Evolutionary conservation across 768 basidiomycete genomes (phyloP).

Genomic region (Amanita muscaria): DNA sequence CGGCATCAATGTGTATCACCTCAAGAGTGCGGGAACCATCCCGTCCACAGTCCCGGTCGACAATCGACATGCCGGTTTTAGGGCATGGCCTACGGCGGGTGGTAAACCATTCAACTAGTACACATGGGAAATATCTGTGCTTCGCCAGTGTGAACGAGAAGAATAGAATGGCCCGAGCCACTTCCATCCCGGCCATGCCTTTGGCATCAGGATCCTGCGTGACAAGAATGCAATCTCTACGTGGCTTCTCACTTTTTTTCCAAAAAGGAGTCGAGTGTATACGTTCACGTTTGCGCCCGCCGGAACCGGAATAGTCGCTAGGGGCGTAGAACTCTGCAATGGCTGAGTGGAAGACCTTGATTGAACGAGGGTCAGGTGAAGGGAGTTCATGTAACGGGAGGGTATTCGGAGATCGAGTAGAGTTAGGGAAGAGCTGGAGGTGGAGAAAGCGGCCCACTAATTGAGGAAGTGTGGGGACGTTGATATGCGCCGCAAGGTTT

Average conservation of each 20-base stretch:
- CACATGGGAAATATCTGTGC: constrained; percentile 17
- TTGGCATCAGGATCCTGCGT: constrained; percentile 6
- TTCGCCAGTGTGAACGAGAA: constrained; percentile 19
- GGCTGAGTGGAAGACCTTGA: background rate
- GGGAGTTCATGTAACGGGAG: constrained; percentile 9
- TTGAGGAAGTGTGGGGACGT: background rate
- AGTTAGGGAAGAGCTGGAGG: constrained; percentile 13
- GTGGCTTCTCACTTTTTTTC: constrained; percentile 8
- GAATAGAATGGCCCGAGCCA: constrained; percentile 16
- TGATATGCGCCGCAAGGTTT: constrained; percentile 7
- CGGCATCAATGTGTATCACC: too few species aligned
- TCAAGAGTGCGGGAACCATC: too few species aligned
- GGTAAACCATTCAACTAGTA: constrained; percentile 21
- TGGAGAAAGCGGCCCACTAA: constrained; percentile 8
- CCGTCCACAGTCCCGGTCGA: constrained; percentile 17
- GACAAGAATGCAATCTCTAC: constrained; percentile 16
- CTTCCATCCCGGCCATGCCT: too few species aligned
- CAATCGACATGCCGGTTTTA: constrained; percentile 23
- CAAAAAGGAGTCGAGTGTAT: constrained; percentile 18
- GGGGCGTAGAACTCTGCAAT: constrained; percentile 12
- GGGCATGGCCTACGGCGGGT: constrained; percentile 13
- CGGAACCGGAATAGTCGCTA: constrained; percentile 8
- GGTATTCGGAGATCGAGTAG: constrained; percentile 4
- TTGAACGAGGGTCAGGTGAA: constrained; percentile 15
- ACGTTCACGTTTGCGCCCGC: too few species aligned